Evolutionary conservation across 805 yeast species (phyloP), one percentile per base, ranked within the genome.

Genomic region (Metschnikowia lochheadii): DNA sequence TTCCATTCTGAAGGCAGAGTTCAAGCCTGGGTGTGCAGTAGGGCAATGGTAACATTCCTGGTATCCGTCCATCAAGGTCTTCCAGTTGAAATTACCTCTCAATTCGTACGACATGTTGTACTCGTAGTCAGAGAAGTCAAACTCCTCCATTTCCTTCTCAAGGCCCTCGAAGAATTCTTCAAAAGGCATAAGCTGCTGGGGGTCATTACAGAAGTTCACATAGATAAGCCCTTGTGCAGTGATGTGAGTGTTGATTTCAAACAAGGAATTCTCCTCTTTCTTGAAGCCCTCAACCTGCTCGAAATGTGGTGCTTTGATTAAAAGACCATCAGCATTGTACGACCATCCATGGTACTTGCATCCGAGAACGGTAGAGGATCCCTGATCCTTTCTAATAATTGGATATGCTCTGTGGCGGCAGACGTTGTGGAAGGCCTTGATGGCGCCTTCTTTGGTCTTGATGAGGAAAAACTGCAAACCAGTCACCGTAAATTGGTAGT

Each of bases 41-140:
- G 86, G 85, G 63, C 85, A 81, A 63, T 81, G 86, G 66, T 81
- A 81, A 58, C 85, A 81, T 65, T 81, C 85, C 67, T 81, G 84
- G 65, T 81, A 81, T 7, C 86, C 85, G 58, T 81, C 85, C 84
- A 81, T 80, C 53, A 81, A 70, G 4, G 85, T 81, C 59, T 81
- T 81, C 85, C 86, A 81, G 67, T 81, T 81, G 69, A 81, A 81
- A 58, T 78, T 68, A 46, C 86, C 85, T 56, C 80, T 84, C 41
- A 81, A 70, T 61, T 81, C 85, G 56, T 81, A 81, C 14, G 83
- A 77, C 84, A 81, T 80, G 65, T 81, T 80, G 66, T 80, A 81
- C 56, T 81, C 84, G 58, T 81, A 81, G 62, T 81, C 85, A 31
- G 71, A 65, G 59, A 81, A 81, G 61, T 81, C 85, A 60, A 71